Base-by-base conservation (phyloP, 306 rosid genomes). In the Morella rubra region DNA sequence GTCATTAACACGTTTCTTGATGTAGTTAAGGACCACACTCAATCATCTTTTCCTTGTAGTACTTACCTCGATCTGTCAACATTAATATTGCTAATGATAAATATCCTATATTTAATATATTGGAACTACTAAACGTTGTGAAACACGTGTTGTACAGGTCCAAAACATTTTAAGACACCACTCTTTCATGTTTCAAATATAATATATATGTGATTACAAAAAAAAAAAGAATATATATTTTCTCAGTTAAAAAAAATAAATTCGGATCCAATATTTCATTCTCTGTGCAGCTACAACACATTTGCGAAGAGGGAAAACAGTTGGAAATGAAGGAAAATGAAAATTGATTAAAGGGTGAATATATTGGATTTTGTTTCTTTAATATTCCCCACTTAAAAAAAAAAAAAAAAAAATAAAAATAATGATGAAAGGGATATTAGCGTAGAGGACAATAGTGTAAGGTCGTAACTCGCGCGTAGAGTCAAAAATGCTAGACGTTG, bases 401-500 rank as follows among this genome's bases (percentile, higher is more conserved):
- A 2, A 3, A 7, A 45, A 47, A 47, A 46, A 4, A 5, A 44
- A 44, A 46, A 8, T 8, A 2, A 7, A 46, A 18, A 61, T 4
- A 12, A 5, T 12, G 0, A 40, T 7, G 32, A 37, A 16, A 65
- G 11, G 27, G 49, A 3, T 42, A 42, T 9, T 8, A 8, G 5
- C 7, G 5, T 13, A 61, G 68, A 13, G 44, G 14, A 61, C 18
- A 32, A 32, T 61, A 32, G 6, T 12, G 13, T 6, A n/a, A 61
- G 68, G 7, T 27, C 14, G 5, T 44, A 27, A 62, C n/a, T n/a
- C n/a, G n/a, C n/a, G n/a, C n/a, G n/a, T n/a, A n/a, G n/a, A 47
- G 78, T 50, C 70, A 60, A 24, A 32, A 46, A 46, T 64, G 41
- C 24, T 50, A 61, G 68, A 27, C 50, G 64, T 66, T 7, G 19